Base-by-base conservation (phyloP, 495 filamentous ascomycete genomes). In the Talaromyces liani region DNA sequence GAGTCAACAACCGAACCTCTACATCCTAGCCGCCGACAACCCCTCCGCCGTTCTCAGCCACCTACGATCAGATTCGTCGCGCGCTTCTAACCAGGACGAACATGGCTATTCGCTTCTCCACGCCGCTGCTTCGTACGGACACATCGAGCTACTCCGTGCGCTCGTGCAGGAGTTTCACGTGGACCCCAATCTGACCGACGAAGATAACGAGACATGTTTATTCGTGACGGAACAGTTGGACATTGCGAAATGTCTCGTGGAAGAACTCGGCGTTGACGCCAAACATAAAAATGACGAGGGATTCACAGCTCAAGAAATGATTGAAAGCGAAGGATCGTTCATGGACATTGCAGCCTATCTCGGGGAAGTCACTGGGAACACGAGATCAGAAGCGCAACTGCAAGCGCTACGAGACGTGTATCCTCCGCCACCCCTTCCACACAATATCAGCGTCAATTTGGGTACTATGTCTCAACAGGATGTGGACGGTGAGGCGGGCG, bases 81-180 rank as follows among this genome's bases (percentile, higher is more conserved):
- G 90, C 61, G 91, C 91, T 16, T 81, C 85, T 7, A 69, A 75
- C 29, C 90, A 91, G 69, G 91, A 96, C 72, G 83, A 88, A 64
- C 86, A 91, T 65, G 91, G 91, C 64, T 97, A 98, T 78, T 95
- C 93, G 16, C 83, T 97, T 22, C 77, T 98, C 22, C 94, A 98
- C 73, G 95, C 94, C 24, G 90, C 93, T 6, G 85, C 88, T 33
- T 97, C 93, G 65, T 98, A 98, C 80, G 88, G 86, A 69, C 91
- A 97, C 66, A 75, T 88, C 34, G 84, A 88, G 60, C 87, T 98
- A 27, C 85, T 97, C 7, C 88, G 88, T 51, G 75, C 85, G 1
- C 84, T 98, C 2, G 82, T 95, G n/a, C 77, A 81, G 34, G 90
- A 90, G 14, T 92, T 90, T 74, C 75, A 87, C 24, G 91, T 91